phyloP scores from a whole-genome alignment of 2,329 filamentous ascomycete genomes.

The Fusarium buxicola region DNA sequence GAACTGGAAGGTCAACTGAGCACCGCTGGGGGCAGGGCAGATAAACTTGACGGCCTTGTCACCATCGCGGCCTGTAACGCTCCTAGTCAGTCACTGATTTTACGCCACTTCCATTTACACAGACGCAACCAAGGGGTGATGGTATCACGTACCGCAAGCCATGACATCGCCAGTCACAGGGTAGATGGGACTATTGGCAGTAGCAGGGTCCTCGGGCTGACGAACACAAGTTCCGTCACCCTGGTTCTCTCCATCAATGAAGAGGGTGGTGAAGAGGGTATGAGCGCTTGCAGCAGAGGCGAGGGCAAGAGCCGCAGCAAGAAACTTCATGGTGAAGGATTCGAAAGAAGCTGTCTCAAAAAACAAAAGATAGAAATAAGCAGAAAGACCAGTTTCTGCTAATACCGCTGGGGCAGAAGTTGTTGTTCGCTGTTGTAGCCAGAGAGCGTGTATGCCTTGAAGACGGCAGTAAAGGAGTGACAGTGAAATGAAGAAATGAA shows the following conservation, averaged over 20 bases:
- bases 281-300: slow-evolving; percentile 62
- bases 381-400: slow-evolving; percentile 45
- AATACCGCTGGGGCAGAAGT: slow-evolving; percentile 35
- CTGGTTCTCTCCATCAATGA: slow-evolving; percentile 70
- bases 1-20: slow-evolving; percentile 74
- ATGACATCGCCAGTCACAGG: slow-evolving; percentile 70
- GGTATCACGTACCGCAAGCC: slow-evolving; percentile 71
- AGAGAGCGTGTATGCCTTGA: slow-evolving; percentile 26
- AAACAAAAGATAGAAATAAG: slow-evolving; percentile 7
- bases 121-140: not conserved
- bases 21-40: slow-evolving; percentile 62
- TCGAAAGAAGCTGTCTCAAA: slow-evolving; percentile 31
- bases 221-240: slow-evolving; percentile 79
- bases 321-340: slow-evolving; percentile 54
- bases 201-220: slow-evolving; percentile 66
- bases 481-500: slow-evolving; percentile 33
- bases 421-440: slow-evolving; percentile 15
- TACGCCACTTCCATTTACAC: rapidly evolving
- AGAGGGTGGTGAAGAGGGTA: slow-evolving; percentile 73
- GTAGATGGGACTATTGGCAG: slow-evolving; percentile 67
- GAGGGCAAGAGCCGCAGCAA: slow-evolving; percentile 50
- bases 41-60: slow-evolving; percentile 59
- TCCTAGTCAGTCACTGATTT: not conserved
- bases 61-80: slow-evolving; percentile 56
- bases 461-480: slow-evolving; percentile 34